Percentiles rank a stretch among this genome's conserved stretches.
phyloP scores from a whole-genome alignment of 257 asterid genomes.

The Echites panduratus region DNA sequence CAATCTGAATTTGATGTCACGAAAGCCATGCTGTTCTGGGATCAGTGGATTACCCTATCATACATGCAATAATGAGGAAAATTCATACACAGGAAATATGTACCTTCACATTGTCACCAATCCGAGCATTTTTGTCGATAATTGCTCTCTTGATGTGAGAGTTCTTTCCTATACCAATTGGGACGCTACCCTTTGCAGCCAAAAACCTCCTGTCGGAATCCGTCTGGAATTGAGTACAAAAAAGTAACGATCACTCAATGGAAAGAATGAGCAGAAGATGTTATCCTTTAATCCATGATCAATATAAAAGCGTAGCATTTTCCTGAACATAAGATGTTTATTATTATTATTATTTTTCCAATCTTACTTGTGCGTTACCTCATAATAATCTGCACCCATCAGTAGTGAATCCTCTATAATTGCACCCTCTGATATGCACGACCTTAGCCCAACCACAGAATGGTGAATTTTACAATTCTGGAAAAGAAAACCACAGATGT shows the following conservation, averaged over 20 bases:
- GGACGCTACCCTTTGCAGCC: constrained; percentile 71
- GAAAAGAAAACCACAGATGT: constrained; percentile 8
- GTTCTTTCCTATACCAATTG: constrained; percentile 83
- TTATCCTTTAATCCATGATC: neutral
- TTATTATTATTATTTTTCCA: neutral
- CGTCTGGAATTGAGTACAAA: constrained; percentile 41
- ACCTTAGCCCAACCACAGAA: constrained; percentile 89
- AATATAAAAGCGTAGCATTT: neutral
- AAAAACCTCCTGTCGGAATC: constrained; percentile 65
- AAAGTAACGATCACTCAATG: constrained; percentile 3
- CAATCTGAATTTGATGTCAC: neutral
- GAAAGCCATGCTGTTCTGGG: too few relatives aligned
- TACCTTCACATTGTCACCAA: constrained; percentile 83
- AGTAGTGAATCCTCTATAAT: constrained; percentile 74
- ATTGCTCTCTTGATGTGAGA: constrained; percentile 82
- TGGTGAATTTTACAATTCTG: constrained; percentile 96
- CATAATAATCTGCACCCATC: constrained; percentile 96
- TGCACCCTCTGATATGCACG: constrained; percentile 96
- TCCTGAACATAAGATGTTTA: neutral
- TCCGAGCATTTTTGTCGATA: constrained; percentile 89
- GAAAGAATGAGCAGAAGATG: constrained; percentile 8
- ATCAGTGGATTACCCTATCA: too few relatives aligned
- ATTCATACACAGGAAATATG: neutral
- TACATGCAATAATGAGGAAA: neutral
- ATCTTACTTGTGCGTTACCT: constrained; percentile 42